Evolutionary conservation across 192 early-diverging fungal genomes (phyloP).

Genomic region (Coemansia sp.): DNA sequence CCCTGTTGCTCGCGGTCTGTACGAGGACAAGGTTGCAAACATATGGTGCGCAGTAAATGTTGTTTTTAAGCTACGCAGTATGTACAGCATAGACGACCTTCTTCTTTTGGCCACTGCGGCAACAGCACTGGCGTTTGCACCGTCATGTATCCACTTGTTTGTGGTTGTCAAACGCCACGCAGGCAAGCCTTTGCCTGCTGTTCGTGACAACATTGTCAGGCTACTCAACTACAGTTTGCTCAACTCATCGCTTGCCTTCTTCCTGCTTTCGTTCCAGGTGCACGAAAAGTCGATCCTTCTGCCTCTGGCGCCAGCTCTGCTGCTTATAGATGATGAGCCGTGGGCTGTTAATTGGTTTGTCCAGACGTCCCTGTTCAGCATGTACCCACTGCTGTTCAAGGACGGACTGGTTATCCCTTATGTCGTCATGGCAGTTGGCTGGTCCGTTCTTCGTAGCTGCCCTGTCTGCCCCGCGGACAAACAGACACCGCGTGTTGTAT

Average conservation of each 20-base stretch:
- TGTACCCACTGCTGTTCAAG: slow-evolving; percentile 81
- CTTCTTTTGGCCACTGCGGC: slow-evolving; percentile 65
- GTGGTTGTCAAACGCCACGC: slow-evolving; percentile 42
- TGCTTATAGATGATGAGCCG: slow-evolving; percentile 72
- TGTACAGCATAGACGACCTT: slow-evolving; percentile 60
- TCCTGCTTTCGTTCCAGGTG: slow-evolving; percentile 95
- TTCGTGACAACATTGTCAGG: slow-evolving; percentile 7
- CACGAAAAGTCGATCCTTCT: slow-evolving; percentile 97
- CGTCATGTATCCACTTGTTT: slow-evolving; percentile 68
- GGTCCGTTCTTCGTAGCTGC: slow-evolving; percentile 64
- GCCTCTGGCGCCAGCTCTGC: slow-evolving; percentile 70
- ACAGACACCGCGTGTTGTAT: slow-evolving; percentile 9
- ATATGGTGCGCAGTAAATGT: slow-evolving; percentile 94
- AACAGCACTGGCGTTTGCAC: slow-evolving; percentile 71
- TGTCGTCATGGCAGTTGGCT: slow-evolving; percentile 64
- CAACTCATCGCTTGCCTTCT: slow-evolving; percentile 84
- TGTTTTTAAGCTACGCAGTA: slow-evolving; percentile 72
- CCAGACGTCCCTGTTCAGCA: slow-evolving; percentile 82
- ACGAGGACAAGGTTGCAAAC: slow-evolving; percentile 99
- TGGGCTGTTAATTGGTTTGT: slow-evolving; percentile 63
- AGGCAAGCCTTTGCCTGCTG: not conserved
- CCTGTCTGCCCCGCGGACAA: slow-evolving; percentile 25
- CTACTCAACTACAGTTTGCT: slow-evolving; percentile 69
- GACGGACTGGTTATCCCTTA: slow-evolving; percentile 76
- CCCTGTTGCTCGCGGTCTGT: slow-evolving; percentile 88